Base-by-base conservation (phyloP, 306 rosid genomes). In the Vigna radiata region DNA sequence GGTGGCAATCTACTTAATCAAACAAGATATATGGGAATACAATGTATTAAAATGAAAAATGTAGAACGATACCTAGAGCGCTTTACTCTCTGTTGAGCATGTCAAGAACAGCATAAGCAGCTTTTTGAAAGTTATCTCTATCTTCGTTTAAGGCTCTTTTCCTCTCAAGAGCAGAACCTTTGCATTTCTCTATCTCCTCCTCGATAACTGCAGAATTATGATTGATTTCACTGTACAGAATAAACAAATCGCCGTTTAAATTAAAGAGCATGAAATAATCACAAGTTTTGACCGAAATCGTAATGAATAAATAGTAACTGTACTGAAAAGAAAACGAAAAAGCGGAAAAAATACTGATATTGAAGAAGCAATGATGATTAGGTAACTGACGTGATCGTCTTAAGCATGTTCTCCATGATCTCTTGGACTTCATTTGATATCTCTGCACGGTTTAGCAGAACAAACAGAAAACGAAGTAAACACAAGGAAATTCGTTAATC, bases 321-420 rank as follows among this genome's bases (percentile, higher is more conserved):
- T n/a, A n/a, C n/a, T n/a, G n/a, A n/a, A n/a, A n/a, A n/a, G n/a
- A n/a, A n/a, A n/a, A n/a, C n/a, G n/a, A n/a, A n/a, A n/a, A n/a
- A n/a, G n/a, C n/a, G n/a, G n/a, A n/a, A n/a, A n/a, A n/a, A n/a
- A n/a, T n/a, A n/a, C n/a, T n/a, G n/a, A n/a, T n/a, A n/a, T n/a
- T n/a, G n/a, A n/a, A n/a, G n/a, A n/a, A n/a, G n/a, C n/a, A n/a
- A n/a, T n/a, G 23, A 21, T 1, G 59, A 77, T 41, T 68, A 75
- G 27, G 41, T 15, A 73, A 15, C 90, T 70, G 25, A 91, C 98
- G 72, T 81, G 68, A 65, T 89, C 89, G 83, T 88, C 89, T 87
- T 91, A 56, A 89, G 90, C 95, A 93, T 86, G 82, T 80, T 93
- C 80, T 90, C 96, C 98, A 88, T 84, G 7, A 86, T 85, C 18